phyloP scores from a whole-genome alignment of 1,139 yeast species.

The Zygosaccharomyces sapae region DNA sequence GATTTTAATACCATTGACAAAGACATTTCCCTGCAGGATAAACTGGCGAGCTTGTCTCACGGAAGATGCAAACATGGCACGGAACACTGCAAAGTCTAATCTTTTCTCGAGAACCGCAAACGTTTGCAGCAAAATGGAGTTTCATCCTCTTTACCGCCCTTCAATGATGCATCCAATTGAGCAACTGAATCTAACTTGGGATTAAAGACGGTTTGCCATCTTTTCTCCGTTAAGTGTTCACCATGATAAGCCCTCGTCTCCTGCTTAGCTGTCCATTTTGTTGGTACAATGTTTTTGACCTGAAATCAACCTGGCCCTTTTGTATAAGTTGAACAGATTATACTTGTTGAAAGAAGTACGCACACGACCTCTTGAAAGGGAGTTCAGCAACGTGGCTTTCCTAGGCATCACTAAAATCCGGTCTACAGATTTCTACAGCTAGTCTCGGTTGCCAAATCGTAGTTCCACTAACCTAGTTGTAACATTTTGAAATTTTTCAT shows the following conservation, averaged over 20 bases:
- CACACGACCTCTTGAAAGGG: slow-evolving; percentile 66
- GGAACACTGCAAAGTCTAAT: slow-evolving; percentile 81
- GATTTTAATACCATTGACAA: slow-evolving; percentile 75
- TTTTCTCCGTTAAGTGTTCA: slow-evolving; percentile 80
- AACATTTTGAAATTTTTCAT: slow-evolving; percentile 3
- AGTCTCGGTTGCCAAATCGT: too few relatives aligned
- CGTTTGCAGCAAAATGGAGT: slow-evolving; percentile 87
- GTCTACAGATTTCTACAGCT: not conserved
- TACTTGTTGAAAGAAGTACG: slow-evolving; percentile 91
- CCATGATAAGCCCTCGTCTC: slow-evolving; percentile 96
- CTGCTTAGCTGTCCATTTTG: slow-evolving; percentile 90
- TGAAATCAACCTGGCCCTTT: slow-evolving; percentile 53
- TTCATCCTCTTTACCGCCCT: slow-evolving; percentile 50
- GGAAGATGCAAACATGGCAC: slow-evolving; percentile 91
- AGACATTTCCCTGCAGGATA: slow-evolving; percentile 74
- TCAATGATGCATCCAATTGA: slow-evolving; percentile 70
- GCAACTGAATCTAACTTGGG: slow-evolving; percentile 81
- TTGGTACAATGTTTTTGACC: slow-evolving; percentile 67
- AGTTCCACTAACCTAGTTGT: too few relatives aligned
- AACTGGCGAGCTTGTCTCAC: slow-evolving; percentile 92
- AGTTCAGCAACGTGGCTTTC: slow-evolving; percentile 53
- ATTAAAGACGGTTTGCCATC: slow-evolving; percentile 69
- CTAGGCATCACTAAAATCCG: slow-evolving; percentile 49
- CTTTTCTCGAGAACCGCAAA: slow-evolving; percentile 85
- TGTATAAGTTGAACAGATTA: slow-evolving; percentile 81